phyloP scores from a whole-genome alignment of 2,329 filamentous ascomycete genomes.

The Dactylonectria macrodidyma region DNA sequence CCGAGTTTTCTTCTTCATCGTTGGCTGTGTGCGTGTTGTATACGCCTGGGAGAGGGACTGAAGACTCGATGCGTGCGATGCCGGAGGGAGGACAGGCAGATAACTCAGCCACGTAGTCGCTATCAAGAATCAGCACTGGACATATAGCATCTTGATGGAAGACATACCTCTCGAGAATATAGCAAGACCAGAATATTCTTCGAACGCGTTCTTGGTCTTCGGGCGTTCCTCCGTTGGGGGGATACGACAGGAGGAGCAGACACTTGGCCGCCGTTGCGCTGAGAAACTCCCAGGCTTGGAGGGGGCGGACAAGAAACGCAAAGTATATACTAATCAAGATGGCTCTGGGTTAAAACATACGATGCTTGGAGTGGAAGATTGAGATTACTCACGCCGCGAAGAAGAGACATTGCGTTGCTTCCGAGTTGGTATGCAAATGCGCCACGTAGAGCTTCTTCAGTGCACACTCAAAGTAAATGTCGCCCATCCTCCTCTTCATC shows the following conservation, averaged over 20 bases:
- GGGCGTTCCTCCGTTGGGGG: constrained; percentile 49
- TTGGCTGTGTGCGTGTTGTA: constrained; percentile 61
- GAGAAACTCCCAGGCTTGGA: constrained; percentile 68
- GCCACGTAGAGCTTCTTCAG: constrained; percentile 62
- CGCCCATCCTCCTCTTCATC: constrained; percentile 54
- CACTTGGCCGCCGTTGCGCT: constrained; percentile 65
- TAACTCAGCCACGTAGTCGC: constrained; percentile 67
- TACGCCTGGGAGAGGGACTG: constrained; percentile 62
- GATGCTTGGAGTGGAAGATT: not conserved
- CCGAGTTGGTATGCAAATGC: constrained; percentile 62
- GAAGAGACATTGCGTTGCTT: constrained; percentile 65
- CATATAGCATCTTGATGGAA: accelerated
- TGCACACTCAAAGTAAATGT: constrained; percentile 63
- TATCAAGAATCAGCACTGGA: constrained; percentile 37
- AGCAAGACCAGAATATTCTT: constrained; percentile 69
- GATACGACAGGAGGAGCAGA: constrained; percentile 63
- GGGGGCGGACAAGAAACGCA: constrained; percentile 63
- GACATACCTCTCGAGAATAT: constrained; percentile 65
- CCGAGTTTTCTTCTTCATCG: constrained; percentile 61
- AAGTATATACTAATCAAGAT: constrained; percentile 58
- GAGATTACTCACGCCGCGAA: constrained; percentile 60
- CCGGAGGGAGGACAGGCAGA: constrained; percentile 65
- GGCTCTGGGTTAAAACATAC: too few relatives aligned
- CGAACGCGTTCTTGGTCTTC: constrained; percentile 64
- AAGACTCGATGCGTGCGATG: constrained; percentile 66